Conservation (phyloP, 768 basidiomycete genomes). For the Phlegmacium glaucopus region DNA sequence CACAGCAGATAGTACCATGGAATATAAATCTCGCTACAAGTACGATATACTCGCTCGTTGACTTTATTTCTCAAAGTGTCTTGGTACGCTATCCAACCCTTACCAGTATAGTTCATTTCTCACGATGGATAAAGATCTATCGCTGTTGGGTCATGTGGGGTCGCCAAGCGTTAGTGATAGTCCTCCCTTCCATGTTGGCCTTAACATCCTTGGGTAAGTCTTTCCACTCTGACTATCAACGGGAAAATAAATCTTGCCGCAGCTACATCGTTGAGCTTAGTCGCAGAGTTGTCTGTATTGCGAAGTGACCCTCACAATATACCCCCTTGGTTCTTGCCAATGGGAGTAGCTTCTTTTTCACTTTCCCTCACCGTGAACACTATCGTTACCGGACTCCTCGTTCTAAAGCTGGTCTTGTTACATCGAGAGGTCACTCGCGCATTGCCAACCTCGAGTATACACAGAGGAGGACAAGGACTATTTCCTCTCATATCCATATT, state of each 20-base stretch:
- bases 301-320: too few relatives aligned
- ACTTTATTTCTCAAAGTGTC: slow-evolving; percentile 4
- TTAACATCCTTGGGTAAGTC: slow-evolving; percentile 3
- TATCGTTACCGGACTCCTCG: slow-evolving; percentile 3
- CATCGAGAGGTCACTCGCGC: background rate
- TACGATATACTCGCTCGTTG: slow-evolving; percentile 5
- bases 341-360: slow-evolving; percentile 4
- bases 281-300: too few relatives aligned
- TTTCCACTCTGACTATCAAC: background rate
- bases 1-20: background rate
- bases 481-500: background rate
- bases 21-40: slow-evolving; percentile 2
- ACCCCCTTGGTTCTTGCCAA: background rate
- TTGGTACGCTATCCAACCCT: background rate
- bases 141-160: slow-evolving; percentile 10
- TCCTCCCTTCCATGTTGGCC: background rate
- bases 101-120: background rate
- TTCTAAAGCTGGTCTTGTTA: background rate
- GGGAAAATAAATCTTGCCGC: too few relatives aligned
- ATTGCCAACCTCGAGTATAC: too few relatives aligned
- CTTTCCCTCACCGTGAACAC: slow-evolving; percentile 4
- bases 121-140: slow-evolving; percentile 1
- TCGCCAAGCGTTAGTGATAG: background rate
- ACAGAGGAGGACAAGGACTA: background rate
- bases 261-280: too few relatives aligned